These are phyloP conservation scores for Pterocarpus macrocarpus DNA, from an alignment of 306 rosid species.

Conservation along the genomic window DNA sequence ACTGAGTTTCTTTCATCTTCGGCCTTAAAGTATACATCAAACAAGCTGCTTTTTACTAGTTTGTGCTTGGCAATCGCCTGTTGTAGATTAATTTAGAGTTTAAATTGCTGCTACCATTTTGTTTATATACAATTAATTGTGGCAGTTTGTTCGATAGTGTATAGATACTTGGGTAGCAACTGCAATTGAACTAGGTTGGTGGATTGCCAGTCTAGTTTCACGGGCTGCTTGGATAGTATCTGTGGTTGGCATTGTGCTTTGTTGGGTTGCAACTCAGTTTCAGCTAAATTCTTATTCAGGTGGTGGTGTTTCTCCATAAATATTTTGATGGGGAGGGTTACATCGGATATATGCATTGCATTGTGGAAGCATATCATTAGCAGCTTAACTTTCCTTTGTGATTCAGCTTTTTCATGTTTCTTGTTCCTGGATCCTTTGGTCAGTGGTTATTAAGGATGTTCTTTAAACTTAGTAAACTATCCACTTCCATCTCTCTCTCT, in stretches of 20 bases:
- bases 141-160: background rate
- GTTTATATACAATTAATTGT: background rate
- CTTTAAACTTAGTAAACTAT: background rate
- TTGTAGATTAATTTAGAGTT: constrained; percentile 32
- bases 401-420: no score
- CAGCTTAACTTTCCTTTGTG: no score
- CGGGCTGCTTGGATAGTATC: constrained; percentile 1
- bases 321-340: no score
- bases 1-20: constrained; percentile 28
- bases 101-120: constrained; percentile 14
- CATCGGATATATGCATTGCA: no score
- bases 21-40: background rate
- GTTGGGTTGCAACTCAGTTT: no score
- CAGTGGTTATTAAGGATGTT: constrained; percentile 7
- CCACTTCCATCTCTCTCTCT: background rate
- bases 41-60: constrained; percentile 14
- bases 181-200: constrained; percentile 20
- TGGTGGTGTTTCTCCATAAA: no score
- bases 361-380: no score
- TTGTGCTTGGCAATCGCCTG: constrained; percentile 22
- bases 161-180: background rate
- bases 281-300: no score
- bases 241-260: background rate
- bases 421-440: background rate
- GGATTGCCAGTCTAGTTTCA: background rate